A percentile compares a stretch with the other conserved stretches of the same genome.
Conservation (phyloP, 139 green algal genomes). For the Bryopsis sp. region DNA sequence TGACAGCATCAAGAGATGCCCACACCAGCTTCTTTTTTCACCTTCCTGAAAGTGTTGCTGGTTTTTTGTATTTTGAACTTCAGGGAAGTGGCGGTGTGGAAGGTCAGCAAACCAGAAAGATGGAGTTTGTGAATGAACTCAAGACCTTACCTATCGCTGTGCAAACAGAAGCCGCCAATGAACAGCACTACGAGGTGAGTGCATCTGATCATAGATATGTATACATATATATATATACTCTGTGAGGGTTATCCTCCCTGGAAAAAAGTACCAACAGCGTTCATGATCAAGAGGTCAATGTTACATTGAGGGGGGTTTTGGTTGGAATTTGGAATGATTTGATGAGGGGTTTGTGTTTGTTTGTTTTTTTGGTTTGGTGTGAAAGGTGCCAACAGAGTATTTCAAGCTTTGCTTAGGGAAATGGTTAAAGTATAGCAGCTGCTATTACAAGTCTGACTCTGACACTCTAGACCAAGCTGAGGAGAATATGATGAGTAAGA, state of each 20-base stretch:
- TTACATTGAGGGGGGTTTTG: too few relatives aligned
- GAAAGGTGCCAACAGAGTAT: slow-evolving; percentile 87
- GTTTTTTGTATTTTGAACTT: too few relatives aligned
- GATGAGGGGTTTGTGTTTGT: background rate
- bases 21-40: too few relatives aligned
- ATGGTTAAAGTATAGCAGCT: slow-evolving; percentile 89
- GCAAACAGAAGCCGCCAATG: slow-evolving; percentile 77
- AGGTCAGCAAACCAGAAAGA: slow-evolving; percentile 23
- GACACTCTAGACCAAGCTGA: slow-evolving; percentile 76
- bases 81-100: slow-evolving; percentile 12
- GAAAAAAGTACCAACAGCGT: too few relatives aligned
- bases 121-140: slow-evolving; percentile 64
- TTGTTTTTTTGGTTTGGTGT: background rate
- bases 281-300: too few relatives aligned
- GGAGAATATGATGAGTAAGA: slow-evolving; percentile 77
- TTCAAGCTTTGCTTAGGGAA: slow-evolving; percentile 77
- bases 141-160: slow-evolving; percentile 71
- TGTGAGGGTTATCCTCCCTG: too few relatives aligned
- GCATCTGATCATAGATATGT: background rate
- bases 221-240: too few relatives aligned
- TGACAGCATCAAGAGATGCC: too few relatives aligned
- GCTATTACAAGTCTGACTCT: slow-evolving; percentile 53
- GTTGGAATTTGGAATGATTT: too few relatives aligned
- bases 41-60: too few relatives aligned
- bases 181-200: slow-evolving; percentile 81